Percentiles rank a stretch among this genome's conserved stretches.
Conservation (phyloP, 2,329 filamentous ascomycete genomes). For the Phoma sp. region DNA sequence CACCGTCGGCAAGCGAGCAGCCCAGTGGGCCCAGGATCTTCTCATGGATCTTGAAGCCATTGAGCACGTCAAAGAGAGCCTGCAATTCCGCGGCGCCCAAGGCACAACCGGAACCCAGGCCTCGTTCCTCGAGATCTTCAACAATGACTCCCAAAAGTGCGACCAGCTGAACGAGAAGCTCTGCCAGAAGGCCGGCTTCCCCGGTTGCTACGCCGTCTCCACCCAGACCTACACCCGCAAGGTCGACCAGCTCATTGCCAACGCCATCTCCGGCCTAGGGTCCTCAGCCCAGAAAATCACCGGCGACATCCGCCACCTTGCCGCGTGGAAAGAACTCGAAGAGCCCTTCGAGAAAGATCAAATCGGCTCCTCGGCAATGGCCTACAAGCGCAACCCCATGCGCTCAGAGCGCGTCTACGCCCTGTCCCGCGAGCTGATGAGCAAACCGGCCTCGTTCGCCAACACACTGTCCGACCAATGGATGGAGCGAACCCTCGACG, state of each 20-base stretch:
- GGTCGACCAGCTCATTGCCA: conserved; percentile 80
- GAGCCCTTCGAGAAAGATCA: conserved; percentile 83
- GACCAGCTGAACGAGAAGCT: conserved; percentile 68
- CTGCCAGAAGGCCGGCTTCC: conserved; percentile 70
- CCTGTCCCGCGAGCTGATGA: conserved; percentile 62
- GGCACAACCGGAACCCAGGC: conserved; percentile 61
- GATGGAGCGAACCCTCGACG: conserved; percentile 81
- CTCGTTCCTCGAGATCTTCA: conserved; percentile 74
- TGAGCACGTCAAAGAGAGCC: conserved; percentile 69
- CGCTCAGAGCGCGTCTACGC: conserved; percentile 66
- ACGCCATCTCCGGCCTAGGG: conserved; percentile 79
- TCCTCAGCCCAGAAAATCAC: conserved; percentile 79
- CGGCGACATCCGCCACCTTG: conserved; percentile 75
- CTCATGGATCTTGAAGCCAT: conserved; percentile 77
- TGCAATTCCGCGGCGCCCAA: conserved; percentile 73
- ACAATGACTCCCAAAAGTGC: conserved; percentile 65
- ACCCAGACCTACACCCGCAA: conserved; percentile 81
- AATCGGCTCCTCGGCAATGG: conserved; percentile 55
- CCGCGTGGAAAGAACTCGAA: conserved; percentile 81
- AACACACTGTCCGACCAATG: conserved; percentile 76
- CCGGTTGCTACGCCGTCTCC: conserved; percentile 67
- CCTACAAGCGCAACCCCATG: conserved; percentile 70
- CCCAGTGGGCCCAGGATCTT: conserved; percentile 78
- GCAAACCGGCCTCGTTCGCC: conserved; percentile 60
- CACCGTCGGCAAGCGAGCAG: conserved; percentile 71